phyloP scores from a whole-genome alignment of 1,284 basidiomycete genomes.

The Pisolithus thermaeus region DNA sequence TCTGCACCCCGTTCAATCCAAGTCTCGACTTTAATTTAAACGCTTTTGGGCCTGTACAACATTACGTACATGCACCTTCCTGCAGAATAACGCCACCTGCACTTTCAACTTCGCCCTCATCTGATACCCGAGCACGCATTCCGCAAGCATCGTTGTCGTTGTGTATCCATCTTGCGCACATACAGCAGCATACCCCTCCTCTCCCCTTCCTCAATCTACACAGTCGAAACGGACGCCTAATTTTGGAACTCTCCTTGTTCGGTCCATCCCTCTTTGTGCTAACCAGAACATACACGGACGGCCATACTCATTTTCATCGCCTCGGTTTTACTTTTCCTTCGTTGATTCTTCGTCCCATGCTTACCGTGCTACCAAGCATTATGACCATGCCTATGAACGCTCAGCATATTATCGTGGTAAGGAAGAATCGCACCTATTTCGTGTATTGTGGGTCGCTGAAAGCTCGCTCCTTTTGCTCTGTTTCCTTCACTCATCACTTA shows the following conservation, averaged over 20 bases:
- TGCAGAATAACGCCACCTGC: slow-evolving; percentile 4
- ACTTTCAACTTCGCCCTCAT: slow-evolving; percentile 9
- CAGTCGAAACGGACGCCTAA: slow-evolving; percentile 12
- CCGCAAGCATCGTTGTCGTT: slow-evolving; percentile 29
- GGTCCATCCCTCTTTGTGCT: slow-evolving; percentile 6
- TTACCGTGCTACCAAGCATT: neutral
- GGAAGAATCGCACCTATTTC: neutral
- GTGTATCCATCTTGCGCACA: slow-evolving; percentile 32
- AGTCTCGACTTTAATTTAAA: slow-evolving; percentile 6
- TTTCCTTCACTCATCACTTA: neutral
- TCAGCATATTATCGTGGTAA: neutral
- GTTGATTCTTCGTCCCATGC: slow-evolving; percentile 7
- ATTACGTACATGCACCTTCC: slow-evolving; percentile 16
- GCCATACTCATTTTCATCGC: slow-evolving; percentile 9
- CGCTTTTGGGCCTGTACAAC: neutral
- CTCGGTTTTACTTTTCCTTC: slow-evolving; percentile 4
- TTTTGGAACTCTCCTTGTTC: slow-evolving; percentile 10
- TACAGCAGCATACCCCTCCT: slow-evolving; percentile 24
- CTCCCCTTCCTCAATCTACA: neutral
- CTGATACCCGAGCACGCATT: slow-evolving; percentile 26
- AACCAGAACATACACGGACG: slow-evolving; percentile 1
- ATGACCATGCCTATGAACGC: neutral
- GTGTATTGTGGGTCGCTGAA: neutral
- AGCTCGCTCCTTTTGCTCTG: neutral
- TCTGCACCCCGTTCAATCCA: neutral